phyloP scores from a whole-genome alignment of 768 basidiomycete species.

The Candolleomyces efflorescens region DNA sequence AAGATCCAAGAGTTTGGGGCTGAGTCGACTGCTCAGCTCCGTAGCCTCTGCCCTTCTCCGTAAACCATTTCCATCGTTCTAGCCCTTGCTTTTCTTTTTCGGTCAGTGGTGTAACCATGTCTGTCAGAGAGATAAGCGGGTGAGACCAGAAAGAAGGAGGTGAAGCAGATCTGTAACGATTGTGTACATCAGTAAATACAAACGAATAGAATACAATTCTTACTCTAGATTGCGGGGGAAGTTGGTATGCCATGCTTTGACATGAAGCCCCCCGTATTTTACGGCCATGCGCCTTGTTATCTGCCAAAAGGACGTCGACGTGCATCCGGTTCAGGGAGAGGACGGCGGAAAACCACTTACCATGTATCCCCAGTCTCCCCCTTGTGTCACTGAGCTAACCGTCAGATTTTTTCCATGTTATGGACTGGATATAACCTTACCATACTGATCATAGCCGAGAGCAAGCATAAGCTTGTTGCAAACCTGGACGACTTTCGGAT shows the following conservation, averaged over 20 bases:
- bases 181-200: background rate
- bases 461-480: slow-evolving; percentile 45
- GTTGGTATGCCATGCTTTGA: slow-evolving; percentile 52
- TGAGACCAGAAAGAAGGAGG: slow-evolving; percentile 20
- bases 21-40: slow-evolving; percentile 35
- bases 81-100: slow-evolving; percentile 31
- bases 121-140: slow-evolving; percentile 17
- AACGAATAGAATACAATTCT: background rate
- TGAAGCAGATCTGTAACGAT: slow-evolving; percentile 17
- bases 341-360: slow-evolving; percentile 15
- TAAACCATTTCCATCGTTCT: slow-evolving; percentile 25
- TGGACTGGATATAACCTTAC: slow-evolving; percentile 17
- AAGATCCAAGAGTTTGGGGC: slow-evolving; percentile 52
- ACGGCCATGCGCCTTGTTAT: slow-evolving; percentile 23
- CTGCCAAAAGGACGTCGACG: slow-evolving; percentile 12
- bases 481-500: slow-evolving; percentile 6
- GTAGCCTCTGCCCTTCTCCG: slow-evolving; percentile 33
- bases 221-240: slow-evolving; percentile 36
- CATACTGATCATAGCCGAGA: slow-evolving; percentile 48
- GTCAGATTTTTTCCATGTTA: background rate
- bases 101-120: slow-evolving; percentile 7
- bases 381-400: slow-evolving; percentile 34
- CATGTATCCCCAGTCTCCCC: slow-evolving; percentile 44
- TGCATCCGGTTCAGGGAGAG: slow-evolving; percentile 9
- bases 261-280: slow-evolving; percentile 28